Evolutionary conservation across 2,329 filamentous ascomycete genomes (phyloP).

Genomic region (Ophiostoma novo-ulmi): DNA sequence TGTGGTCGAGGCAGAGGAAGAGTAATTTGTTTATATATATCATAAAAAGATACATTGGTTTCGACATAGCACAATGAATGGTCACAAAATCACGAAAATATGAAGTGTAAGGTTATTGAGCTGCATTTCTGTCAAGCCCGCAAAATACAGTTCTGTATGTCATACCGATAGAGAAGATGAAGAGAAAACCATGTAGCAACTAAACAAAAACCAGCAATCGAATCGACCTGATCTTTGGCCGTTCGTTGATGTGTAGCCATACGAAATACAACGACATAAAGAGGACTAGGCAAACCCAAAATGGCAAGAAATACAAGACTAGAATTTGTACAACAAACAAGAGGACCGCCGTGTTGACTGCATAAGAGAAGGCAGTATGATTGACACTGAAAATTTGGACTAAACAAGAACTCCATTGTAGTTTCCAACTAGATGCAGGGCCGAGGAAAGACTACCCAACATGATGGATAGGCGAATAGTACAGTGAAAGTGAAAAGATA

Average conservation of each 20-base stretch:
- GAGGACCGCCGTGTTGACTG: not conserved
- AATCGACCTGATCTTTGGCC: not conserved
- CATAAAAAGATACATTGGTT: no score
- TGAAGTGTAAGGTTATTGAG: not conserved
- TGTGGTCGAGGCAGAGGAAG: constrained; percentile 50
- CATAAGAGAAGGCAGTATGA: not conserved
- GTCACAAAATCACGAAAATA: not conserved
- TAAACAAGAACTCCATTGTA: not conserved
- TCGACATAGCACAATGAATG: no score
- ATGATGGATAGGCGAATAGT: not conserved
- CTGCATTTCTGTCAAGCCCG: not conserved
- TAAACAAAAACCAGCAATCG: not conserved
- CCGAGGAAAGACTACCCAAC: not conserved
- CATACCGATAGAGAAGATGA: not conserved
- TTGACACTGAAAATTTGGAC: not conserved
- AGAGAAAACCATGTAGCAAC: not conserved
- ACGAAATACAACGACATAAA: not conserved
- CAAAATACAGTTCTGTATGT: not conserved
- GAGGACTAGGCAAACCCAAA: not conserved
- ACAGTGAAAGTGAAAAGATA: not conserved
- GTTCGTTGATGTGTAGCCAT: not conserved
- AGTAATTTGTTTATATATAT: not conserved
- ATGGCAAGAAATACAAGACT: not conserved
- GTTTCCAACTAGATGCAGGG: not conserved
- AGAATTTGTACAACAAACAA: not conserved